Evolutionary conservation across 1,284 basidiomycete genomes (phyloP), one percentile per base, ranked within the genome.

Genomic region (Phellinidium pouzarii): DNA sequence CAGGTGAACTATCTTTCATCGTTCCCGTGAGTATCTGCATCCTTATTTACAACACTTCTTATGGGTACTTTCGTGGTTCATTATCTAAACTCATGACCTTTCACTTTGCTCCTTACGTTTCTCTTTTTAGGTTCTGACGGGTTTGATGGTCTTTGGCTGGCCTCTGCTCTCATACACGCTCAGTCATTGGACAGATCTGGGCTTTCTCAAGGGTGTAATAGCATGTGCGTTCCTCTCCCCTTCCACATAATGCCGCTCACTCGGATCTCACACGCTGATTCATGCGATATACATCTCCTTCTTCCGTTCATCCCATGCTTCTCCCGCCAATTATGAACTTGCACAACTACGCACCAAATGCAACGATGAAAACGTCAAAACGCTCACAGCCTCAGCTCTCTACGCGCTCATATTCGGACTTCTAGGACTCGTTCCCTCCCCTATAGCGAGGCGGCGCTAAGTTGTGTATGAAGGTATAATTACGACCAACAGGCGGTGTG

Each of bases 401-500:
- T 88, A 88, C 60, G 78, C 79, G 8, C 71, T 87, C 36, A 71
- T 71, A 14, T 85, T 88, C 62, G 85, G 85, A 23, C 64, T 87
- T 36, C 72, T 88, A 53, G 85, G 85, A 1, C 69, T 88, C 25
- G 68, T 88, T 49, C 82, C 84, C 8, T 76, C 77, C 25, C 84
- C 84, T 11, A 73, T 74, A 62, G 65, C 74, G 51, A 71, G 67
- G 55, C 68, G 74, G 42, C 37, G 19, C 7, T 40, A 17, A 40
- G 37, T 7, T 17, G 14, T 14, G 7, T 34, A 3, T 34, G 31
- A 3, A 14, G 31, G 31, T 8, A 34, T 34, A 34, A 14, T 14
- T 3, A 34, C 14, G 31, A n/a, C n/a, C n/a, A n/a, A n/a, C n/a
- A n/a, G n/a, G n/a, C n/a, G n/a, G n/a, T n/a, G n/a, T n/a, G n/a